Evolutionary conservation across 2,329 filamentous ascomycete species (phyloP), one percentile per base, ranked within the genome.

Genomic region (Paraphoma sp.): DNA sequence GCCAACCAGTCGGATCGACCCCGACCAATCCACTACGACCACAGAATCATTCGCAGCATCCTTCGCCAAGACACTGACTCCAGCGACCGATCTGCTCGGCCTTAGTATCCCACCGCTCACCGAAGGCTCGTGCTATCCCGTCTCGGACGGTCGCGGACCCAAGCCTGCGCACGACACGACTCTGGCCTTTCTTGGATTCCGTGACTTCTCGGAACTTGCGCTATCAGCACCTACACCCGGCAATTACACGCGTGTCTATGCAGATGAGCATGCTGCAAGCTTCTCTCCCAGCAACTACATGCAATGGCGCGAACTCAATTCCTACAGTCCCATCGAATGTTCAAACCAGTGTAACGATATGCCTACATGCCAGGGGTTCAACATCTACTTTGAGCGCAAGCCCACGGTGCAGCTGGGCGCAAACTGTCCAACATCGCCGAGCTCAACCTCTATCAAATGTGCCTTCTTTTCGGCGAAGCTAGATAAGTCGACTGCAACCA

Each of bases 321-420:
- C 53, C 11, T 78, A 77, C 61, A 59, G 71, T 50, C 50, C 65
- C 3, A 33, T 40, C 2, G 42, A 52, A 8, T 78, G 75, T 57
- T 62, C 73, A 23, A 43, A 53, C 1, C 55, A 63, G 9, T 72
- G 69, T 52, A 51, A 65, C 40, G 40, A 33, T 1, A 51, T 53
- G 29, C 16, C 23, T 1, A 50, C 54, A 4, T 72, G 67, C 51
- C 48, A 62, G 9, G 62, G 63, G 2, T 53, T 72, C 56, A 68
- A 70, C 46, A 63, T 70, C 54, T 71, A 58, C 54, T 67, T 67
- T 48, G 61, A 71, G 53, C 63, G 69, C 14, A 49, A 53, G 41
- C 67, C 68, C 10, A 62, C 49, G 6, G 38, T 59, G 11, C 44
- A 54, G 4, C 16, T 62, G 17, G 65, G 57, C 0, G 23, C 47